A percentile compares a stretch with the other conserved stretches of the same genome.
Evolutionary conservation across 2,329 filamentous ascomycete species (phyloP).

Genomic region (Fusarium siculi): DNA sequence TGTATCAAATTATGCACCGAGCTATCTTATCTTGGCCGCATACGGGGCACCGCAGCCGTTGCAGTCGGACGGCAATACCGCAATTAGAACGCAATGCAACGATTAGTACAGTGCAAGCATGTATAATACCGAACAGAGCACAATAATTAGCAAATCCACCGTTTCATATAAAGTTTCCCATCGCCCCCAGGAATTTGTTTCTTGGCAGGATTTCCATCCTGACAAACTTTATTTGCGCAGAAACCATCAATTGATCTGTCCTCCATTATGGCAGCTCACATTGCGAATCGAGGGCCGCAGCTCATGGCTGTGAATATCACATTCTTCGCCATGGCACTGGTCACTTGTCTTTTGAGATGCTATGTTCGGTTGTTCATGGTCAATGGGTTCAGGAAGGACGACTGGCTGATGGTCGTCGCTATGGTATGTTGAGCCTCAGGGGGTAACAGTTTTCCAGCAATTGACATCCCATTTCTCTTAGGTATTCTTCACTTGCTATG

Average conservation of each 20-base stretch:
- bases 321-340: constrained; percentile 41
- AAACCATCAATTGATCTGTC: neutral
- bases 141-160: neutral
- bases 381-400: constrained; percentile 50
- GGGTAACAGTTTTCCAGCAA: neutral
- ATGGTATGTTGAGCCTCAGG: constrained; percentile 33
- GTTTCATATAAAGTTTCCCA: constrained; percentile 15
- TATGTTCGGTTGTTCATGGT: constrained; percentile 49
- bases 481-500: constrained; percentile 33
- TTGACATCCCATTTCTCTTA: constrained; percentile 39
- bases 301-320: constrained; percentile 48
- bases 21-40: neutral
- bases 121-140: neutral
- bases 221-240: constrained; percentile 3
- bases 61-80: constrained; percentile 1
- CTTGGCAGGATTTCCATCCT: constrained; percentile 7
- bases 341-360: constrained; percentile 45
- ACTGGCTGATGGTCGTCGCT: constrained; percentile 51
- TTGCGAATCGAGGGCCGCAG: constrained; percentile 46
- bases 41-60: constrained; percentile 42
- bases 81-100: neutral
- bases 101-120: neutral
- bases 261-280: constrained; percentile 18
- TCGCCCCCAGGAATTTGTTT: neutral
- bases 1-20: neutral